phyloP scores from a whole-genome alignment of 2,329 filamentous ascomycete species.

The Nemania sp. region DNA sequence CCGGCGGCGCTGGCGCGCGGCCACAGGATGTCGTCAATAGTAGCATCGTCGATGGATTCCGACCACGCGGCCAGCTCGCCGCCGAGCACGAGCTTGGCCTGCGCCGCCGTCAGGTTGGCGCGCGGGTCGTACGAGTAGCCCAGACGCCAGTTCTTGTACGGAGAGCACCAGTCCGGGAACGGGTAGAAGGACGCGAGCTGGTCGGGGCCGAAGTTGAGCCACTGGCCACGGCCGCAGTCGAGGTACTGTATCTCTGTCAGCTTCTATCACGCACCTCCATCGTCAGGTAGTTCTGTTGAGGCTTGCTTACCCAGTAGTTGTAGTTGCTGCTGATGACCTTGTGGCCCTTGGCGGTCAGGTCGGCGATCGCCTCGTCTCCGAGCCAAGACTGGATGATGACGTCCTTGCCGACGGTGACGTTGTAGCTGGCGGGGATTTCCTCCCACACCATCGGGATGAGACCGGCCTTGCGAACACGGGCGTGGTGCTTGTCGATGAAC shows the following conservation, averaged over 20 bases:
- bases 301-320: conserved; percentile 69
- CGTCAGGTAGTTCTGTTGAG: not conserved
- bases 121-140: conserved; percentile 81
- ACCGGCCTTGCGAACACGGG: conserved; percentile 63
- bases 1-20: conserved; percentile 73
- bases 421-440: conserved; percentile 80
- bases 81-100: conserved; percentile 72
- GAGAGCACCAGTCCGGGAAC: conserved; percentile 80
- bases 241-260: conserved; percentile 61
- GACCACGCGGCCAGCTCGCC: conserved; percentile 83
- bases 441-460: conserved; percentile 84
- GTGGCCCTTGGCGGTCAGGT: conserved; percentile 64
- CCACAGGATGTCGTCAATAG: conserved; percentile 77
- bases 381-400: conserved; percentile 82
- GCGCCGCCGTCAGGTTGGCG: conserved; percentile 60
- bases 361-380: conserved; percentile 62
- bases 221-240: conserved; percentile 80
- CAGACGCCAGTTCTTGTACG: conserved; percentile 78
- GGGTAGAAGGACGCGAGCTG: conserved; percentile 62
- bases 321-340: conserved; percentile 76
- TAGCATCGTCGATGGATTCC: conserved; percentile 76
- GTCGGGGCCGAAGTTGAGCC: conserved; percentile 69
- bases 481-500: conserved; percentile 73
- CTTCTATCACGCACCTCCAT: not conserved
- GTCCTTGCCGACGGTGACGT: conserved; percentile 70